Conservation (phyloP, 257 asterid species). For the Jasminum sambac region DNA sequence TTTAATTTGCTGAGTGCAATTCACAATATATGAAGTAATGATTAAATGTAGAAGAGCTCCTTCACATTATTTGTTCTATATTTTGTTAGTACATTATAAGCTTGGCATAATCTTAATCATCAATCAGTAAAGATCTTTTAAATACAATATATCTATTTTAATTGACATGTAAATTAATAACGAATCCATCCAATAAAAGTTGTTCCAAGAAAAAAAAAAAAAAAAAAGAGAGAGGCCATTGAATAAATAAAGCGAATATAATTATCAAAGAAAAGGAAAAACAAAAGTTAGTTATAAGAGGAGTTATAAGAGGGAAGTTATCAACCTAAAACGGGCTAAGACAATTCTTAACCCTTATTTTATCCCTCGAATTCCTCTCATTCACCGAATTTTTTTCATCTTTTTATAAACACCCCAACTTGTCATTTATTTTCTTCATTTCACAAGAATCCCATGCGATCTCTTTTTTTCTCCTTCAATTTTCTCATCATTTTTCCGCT, state of each 20-base stretch:
- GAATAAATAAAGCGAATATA: neutral
- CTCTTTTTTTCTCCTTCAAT: neutral
- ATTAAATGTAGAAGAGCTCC: no score
- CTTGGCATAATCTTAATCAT: no score
- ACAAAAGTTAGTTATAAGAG: slow-evolving; percentile 6
- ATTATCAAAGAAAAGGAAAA: neutral
- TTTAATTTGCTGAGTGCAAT: no score
- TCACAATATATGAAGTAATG: no score
- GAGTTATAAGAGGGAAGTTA: slow-evolving; percentile 9
- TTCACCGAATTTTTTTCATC: slow-evolving; percentile 25
- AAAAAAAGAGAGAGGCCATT: neutral
- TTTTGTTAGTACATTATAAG: no score
- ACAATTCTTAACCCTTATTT: slow-evolving; percentile 24
- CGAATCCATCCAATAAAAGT: no score
- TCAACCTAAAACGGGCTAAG: neutral
- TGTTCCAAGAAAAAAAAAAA: neutral
- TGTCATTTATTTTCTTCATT: slow-evolving; percentile 14
- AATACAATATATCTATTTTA: no score
- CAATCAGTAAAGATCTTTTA: no score
- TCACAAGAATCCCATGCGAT: slow-evolving; percentile 20
- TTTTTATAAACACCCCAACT: slow-evolving; percentile 16
- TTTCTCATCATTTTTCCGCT: neutral
- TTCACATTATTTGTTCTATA: no score
- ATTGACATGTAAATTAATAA: no score
- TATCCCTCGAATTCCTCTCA: slow-evolving; percentile 18